Base-by-base conservation (phyloP, 768 basidiomycete species). In the Pleurotus tuoliensis region DNA sequence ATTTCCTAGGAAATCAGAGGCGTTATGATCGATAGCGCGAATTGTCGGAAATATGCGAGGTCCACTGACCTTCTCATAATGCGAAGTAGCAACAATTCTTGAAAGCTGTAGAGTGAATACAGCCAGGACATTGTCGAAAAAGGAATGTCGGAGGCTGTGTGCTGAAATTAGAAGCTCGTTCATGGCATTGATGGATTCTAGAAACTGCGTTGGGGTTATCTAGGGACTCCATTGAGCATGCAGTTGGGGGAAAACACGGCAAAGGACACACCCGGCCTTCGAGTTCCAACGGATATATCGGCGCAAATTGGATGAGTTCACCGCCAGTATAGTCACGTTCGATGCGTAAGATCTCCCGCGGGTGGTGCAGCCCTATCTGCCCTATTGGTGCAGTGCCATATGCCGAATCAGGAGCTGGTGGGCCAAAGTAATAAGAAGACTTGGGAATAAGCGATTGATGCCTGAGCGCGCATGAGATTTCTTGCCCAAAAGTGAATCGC, bases 301-400 rank as follows among this genome's bases (percentile, higher is more conserved):
- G 82, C 34, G 91, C 81, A 69, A 99, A 97, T 71, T 98, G 96
- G 27, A 86, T 81, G 5, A 95, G 76, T 67, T 98, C 96, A 2
- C 96, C 97, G 0, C 87, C 86, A 12, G 77, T 82, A 68, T 97
- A 99, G 69, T 99, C 97, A 53, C 97, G 75, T 70, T 98, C 96
- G 41, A 99, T 76, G 45, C 96, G 79, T 51, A 99, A 75, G 57
- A 99, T 83, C 73, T 98, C 96, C 53, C 95, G 84, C 13, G 96
- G 95, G 62, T 92, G 86, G 67, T 97, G 92, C 20, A 87, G 72
- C 2, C 94, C 95, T 56, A 98, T 88, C 51, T 87, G 86, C 1
- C 96, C 96, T 5, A 88, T 73, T 7, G 92, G 92, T 1, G 78
- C 72, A 0, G 88, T 91, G 2, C 92, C 91, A 67, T 83, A 97